Conservation (phyloP, 495 filamentous ascomycete species). For the Durotheca rogersii region DNA sequence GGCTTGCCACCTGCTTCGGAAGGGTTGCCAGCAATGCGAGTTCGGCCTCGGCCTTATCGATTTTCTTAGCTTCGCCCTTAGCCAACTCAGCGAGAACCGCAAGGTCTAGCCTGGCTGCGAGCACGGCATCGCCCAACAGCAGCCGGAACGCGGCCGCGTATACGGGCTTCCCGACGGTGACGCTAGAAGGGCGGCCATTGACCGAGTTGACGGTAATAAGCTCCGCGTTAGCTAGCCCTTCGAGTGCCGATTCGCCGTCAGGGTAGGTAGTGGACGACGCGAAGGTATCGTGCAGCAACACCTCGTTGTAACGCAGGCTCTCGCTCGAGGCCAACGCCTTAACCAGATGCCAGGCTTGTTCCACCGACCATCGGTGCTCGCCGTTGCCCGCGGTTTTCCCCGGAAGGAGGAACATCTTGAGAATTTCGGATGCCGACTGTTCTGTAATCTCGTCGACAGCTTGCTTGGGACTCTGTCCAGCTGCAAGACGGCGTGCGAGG, state of each 20-base stretch:
- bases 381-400: constrained; percentile 41
- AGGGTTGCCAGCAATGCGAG: constrained; percentile 62
- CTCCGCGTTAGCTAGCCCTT: constrained; percentile 81
- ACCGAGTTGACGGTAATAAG: constrained; percentile 74
- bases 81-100: constrained; percentile 64
- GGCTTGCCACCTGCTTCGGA: constrained; percentile 57
- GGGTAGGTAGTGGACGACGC: constrained; percentile 48
- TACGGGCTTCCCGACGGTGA: constrained; percentile 83
- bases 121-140: constrained; percentile 67
- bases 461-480: constrained; percentile 78
- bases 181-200: constrained; percentile 71
- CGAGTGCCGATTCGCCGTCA: constrained; percentile 68
- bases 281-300: constrained; percentile 75
- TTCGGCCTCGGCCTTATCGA: constrained; percentile 80
- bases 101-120: constrained; percentile 74
- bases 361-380: constrained; percentile 66
- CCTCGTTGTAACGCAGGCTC: constrained; percentile 73
- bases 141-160: constrained; percentile 78
- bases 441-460: constrained; percentile 90
- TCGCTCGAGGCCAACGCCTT: constrained; percentile 65
- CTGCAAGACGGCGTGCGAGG: constrained; percentile 84
- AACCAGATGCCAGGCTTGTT: constrained; percentile 90
- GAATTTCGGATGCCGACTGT: constrained; percentile 81
- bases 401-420: constrained; percentile 84
- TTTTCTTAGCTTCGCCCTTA: constrained; percentile 68